These are phyloP conservation scores for Diaporthe vexans DNA, from an alignment of 2,329 filamentous ascomycete species.

Conservation along the genomic window DNA sequence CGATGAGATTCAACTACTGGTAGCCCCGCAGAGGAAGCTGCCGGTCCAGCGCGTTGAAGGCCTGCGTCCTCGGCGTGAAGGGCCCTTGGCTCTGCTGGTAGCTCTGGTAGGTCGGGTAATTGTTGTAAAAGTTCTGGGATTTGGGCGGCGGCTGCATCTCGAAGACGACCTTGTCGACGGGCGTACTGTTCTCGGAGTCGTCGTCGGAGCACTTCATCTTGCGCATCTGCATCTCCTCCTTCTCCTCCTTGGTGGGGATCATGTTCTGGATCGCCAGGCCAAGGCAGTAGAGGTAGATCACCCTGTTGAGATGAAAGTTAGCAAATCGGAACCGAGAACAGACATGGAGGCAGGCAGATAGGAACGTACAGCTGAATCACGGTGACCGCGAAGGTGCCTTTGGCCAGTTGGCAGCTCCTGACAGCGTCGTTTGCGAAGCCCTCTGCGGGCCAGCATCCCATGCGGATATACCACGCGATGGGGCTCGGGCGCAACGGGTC, in stretches of 20 bases:
- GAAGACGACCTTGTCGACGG: conserved; percentile 44
- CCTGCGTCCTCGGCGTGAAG: conserved; percentile 76
- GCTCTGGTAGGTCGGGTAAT: conserved; percentile 43
- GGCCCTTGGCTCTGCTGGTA: conserved; percentile 52
- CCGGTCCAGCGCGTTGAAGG: conserved; percentile 74
- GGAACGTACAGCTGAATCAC: conserved; percentile 76
- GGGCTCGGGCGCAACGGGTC: conserved; percentile 74
- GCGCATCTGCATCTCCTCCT: conserved; percentile 53
- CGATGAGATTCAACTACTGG: not conserved
- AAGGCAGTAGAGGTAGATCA: conserved; percentile 72
- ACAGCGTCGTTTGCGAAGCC: conserved; percentile 61
- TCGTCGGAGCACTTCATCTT: conserved; percentile 55
- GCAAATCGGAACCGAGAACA: not conserved
- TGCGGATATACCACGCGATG: conserved; percentile 81
- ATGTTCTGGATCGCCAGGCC: conserved; percentile 71
- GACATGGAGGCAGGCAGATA: not conserved
- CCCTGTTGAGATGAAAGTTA: conserved; percentile 53
- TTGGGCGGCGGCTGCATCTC: conserved; percentile 38
- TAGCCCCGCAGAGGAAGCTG: conserved; percentile 66
- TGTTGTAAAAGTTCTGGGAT: conserved; percentile 37
- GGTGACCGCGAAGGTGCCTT: conserved; percentile 75
- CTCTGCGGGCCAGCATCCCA: conserved; percentile 74
- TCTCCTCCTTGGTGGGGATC: conserved; percentile 68
- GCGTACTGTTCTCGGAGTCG: conserved; percentile 47
- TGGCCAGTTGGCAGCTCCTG: conserved; percentile 76